phyloP scores from a whole-genome alignment of 768 basidiomycete genomes.

The Dictyophora rubrovolvata region DNA sequence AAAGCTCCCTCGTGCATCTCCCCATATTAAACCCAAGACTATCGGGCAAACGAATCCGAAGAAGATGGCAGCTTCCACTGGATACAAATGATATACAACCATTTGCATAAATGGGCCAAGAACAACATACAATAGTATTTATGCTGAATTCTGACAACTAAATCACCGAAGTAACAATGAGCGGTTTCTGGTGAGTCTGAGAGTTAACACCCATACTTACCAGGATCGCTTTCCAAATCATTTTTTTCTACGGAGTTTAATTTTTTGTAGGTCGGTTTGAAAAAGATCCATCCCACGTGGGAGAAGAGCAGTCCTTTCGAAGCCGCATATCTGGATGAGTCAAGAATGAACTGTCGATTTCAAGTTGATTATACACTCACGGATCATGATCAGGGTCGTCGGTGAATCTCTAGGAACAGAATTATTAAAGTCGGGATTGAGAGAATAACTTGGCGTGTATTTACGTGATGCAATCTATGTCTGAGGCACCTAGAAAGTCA shows the following conservation, averaged over 20 bases:
- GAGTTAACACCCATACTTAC: conserved; percentile 26
- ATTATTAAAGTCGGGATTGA: not conserved
- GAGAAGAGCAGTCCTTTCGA: conserved; percentile 64
- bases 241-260: conserved; percentile 54
- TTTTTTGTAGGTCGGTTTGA: conserved; percentile 55
- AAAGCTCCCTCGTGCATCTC: conserved; percentile 56
- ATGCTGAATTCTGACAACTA: conserved; percentile 66
- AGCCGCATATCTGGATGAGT: conserved; percentile 49
- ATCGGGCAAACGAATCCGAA: conserved; percentile 52
- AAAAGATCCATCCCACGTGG: conserved; percentile 84
- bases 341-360: not conserved
- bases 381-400: conserved; percentile 61
- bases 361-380: conserved; percentile 25
- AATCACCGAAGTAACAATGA: not conserved
- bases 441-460: conserved; percentile 13
- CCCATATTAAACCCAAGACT: conserved; percentile 44
- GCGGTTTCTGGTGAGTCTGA: not conserved
- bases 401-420: conserved; percentile 44
- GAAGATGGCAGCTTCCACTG: conserved; percentile 53
- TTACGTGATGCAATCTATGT: conserved; percentile 66
- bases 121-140: conserved; percentile 42
- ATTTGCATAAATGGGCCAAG: not conserved
- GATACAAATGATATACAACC: too few species aligned
- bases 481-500: conserved; percentile 46
- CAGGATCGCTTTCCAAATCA: conserved; percentile 60